phyloP scores from a whole-genome alignment of 495 filamentous ascomycete species.

The Cladorrhinum samala region DNA sequence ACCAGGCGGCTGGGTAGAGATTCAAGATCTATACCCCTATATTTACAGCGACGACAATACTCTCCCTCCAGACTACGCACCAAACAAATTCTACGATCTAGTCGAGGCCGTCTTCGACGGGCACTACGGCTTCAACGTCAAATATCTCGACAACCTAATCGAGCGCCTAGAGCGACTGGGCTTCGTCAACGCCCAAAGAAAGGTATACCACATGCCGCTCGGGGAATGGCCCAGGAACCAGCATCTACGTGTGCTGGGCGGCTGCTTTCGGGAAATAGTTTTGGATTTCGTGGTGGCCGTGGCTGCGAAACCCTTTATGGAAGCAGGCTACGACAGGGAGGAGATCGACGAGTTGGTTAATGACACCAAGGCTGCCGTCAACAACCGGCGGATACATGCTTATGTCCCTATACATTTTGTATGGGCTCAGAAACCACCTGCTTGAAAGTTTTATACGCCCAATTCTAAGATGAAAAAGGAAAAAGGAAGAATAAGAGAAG shows the following conservation, averaged over 20 bases:
- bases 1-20: conserved; percentile 60
- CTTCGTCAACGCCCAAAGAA: conserved; percentile 49
- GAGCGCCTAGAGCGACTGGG: conserved; percentile 36
- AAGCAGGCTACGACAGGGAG: conserved; percentile 36
- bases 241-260: conserved; percentile 53
- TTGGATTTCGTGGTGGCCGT: conserved; percentile 51
- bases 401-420: conserved; percentile 39
- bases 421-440: conserved; percentile 38
- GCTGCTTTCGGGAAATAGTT: conserved; percentile 43
- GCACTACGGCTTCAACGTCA: conserved; percentile 41
- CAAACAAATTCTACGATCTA: conserved; percentile 35
- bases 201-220: conserved; percentile 51
- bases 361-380: conserved; percentile 22
- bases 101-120: conserved; percentile 21
- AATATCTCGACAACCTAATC: conserved; percentile 33
- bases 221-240: conserved; percentile 55
- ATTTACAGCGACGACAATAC: conserved; percentile 48
- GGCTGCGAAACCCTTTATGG: conserved; percentile 48
- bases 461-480: too few relatives aligned
- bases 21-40: conserved; percentile 49
- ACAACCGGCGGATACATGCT: conserved; percentile 33
- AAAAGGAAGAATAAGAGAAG: too few relatives aligned
- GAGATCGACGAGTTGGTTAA: conserved; percentile 30
- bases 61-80: conserved; percentile 39
- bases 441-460: too few relatives aligned